Base-by-base conservation (phyloP, 441 rosid genomes). In the Monsonia emarginata region DNA sequence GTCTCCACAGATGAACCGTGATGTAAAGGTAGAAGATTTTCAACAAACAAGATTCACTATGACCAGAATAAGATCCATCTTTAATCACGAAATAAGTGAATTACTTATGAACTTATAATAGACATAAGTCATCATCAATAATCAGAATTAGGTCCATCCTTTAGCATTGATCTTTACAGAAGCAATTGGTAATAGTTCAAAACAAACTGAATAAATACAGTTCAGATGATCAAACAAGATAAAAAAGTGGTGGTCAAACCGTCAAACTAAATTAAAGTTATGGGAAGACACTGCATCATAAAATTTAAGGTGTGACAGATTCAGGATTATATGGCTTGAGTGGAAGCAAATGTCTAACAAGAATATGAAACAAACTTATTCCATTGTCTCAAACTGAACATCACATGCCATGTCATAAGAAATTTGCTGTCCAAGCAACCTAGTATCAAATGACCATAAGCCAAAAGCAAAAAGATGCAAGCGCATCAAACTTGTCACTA, bases 401-500 rank as follows among this genome's bases (percentile, higher is more conserved):
- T 38, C 44, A 65, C 63, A 72, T 59, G 59, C 61, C 50, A 63
- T 63, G 59, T 64, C 50, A 63, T 63, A 68, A 68, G 64, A 72
- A 67, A 57, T 70, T 75, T 75, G 69, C 79, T 71, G 75, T 75
- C 68, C 68, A 71, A 81, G 44, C 63, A 44, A 78, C 83, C 80
- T 76, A 77, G 69, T 38, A 75, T 68, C 69, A 69, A 14, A 74
- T 69, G 69, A 72, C 80, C 80, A 77, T 74, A 75, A 72, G 69
- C 73, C 76, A 70, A 73, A 76, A 76, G 72, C 74, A 79, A 74
- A 44, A 58, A 26, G 78, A 82, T 80, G 71, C 77, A 79, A 79
- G 83, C 81, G 80, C 84, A 85, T 78, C 83, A 81, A 82, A 79
- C 82, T 80, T 80, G 82, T 74, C 85, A 86, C 81, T 83, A 86